Percentiles rank a stretch among this genome's conserved stretches.
phyloP scores from a whole-genome alignment of 768 basidiomycete species.

The Pulveroboletus sp. region DNA sequence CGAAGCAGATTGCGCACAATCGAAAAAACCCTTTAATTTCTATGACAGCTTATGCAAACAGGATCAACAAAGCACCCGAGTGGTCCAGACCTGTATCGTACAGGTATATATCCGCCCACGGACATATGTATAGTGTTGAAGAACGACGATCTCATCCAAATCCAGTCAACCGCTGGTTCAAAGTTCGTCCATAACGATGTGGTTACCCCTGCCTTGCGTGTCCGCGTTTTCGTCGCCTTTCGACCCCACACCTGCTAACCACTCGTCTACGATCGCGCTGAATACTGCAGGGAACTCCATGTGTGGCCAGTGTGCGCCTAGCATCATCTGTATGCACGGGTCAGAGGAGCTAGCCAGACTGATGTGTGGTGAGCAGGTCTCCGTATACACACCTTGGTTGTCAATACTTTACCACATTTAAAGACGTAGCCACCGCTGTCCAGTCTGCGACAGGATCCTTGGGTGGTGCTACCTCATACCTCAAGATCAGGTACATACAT shows the following conservation, averaged over 20 bases:
- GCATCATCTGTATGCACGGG: constrained; percentile 39
- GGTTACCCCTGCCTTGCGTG: neutral
- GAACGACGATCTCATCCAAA: no score
- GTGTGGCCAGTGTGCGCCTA: constrained; percentile 67
- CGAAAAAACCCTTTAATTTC: no score
- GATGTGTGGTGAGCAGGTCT: no score
- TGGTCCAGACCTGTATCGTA: no score
- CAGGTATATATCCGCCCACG: no score
- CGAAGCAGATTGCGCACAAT: no score
- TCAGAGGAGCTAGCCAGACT: constrained; percentile 39
- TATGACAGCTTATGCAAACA: no score
- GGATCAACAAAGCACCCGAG: no score
- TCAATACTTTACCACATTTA: constrained; percentile 30
- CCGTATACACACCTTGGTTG: constrained; percentile 29
- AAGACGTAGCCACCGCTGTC: constrained; percentile 26
- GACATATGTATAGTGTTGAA: no score
- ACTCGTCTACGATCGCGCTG: constrained; percentile 50
- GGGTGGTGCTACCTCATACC: neutral
- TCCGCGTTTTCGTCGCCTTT: neutral
- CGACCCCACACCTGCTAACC: constrained; percentile 38
- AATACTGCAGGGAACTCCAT: constrained; percentile 54
- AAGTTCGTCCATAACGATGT: constrained; percentile 13
- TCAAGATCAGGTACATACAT: neutral
- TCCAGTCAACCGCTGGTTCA: neutral
- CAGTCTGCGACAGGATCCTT: constrained; percentile 48